These are phyloP conservation scores for Phaeolepiota aurea DNA, from an alignment of 768 basidiomycete species.

Conservation along the genomic window DNA sequence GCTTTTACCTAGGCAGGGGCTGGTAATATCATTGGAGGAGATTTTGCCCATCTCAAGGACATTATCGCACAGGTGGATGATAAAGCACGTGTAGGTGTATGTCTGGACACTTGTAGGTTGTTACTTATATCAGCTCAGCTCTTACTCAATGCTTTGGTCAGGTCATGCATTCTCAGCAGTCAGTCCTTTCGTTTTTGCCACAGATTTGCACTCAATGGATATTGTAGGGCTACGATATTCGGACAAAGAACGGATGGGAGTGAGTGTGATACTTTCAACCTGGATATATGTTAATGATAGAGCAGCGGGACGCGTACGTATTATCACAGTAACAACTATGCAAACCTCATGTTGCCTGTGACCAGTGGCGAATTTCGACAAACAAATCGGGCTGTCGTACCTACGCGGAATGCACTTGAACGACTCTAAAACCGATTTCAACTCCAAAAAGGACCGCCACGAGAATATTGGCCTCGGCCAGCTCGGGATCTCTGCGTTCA, in stretches of 20 bases:
- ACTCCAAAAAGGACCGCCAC: conserved; percentile 69
- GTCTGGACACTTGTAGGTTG: conserved; percentile 72
- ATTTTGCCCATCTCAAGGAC: conserved; percentile 54
- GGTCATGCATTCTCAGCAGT: conserved; percentile 78
- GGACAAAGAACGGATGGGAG: conserved; percentile 66
- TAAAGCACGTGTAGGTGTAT: conserved; percentile 71
- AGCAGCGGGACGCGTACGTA: conserved; percentile 17
- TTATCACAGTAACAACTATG: no score
- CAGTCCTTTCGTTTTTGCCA: conserved; percentile 11
- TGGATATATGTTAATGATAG: no score
- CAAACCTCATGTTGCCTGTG: no score
- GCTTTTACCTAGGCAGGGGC: conserved; percentile 77
- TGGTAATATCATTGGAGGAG: conserved; percentile 69
- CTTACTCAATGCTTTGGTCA: conserved; percentile 15
- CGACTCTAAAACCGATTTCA: conserved; percentile 62
- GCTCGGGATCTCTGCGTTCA: conserved; percentile 56
- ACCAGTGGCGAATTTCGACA: conserved; percentile 56
- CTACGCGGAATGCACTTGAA: conserved; percentile 83
- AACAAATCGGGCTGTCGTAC: conserved; percentile 62
- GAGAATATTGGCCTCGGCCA: conserved; percentile 82
- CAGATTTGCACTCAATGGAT: not conserved
- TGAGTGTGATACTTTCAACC: no score
- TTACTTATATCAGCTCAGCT: not conserved
- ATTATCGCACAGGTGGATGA: conserved; percentile 69
- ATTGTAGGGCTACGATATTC: conserved; percentile 70